Evolutionary conservation across 352 stramenopile genomes (phyloP).

Genomic region (Pythium graminicola): DNA sequence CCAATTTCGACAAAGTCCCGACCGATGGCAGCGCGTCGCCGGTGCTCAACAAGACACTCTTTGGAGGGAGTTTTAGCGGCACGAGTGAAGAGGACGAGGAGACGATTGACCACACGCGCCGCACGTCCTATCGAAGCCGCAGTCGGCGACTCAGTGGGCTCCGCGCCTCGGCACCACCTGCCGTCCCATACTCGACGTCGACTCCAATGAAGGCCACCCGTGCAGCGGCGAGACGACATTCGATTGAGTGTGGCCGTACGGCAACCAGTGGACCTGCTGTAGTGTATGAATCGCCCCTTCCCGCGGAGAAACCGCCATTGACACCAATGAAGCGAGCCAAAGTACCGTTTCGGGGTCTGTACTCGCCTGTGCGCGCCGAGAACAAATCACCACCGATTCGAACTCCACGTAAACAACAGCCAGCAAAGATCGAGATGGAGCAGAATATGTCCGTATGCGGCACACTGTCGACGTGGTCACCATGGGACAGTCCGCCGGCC

Average conservation of each 20-base stretch:
- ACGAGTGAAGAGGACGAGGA: slow-evolving; percentile 15
- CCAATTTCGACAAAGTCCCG: neutral
- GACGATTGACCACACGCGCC: neutral
- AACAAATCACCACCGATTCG: neutral
- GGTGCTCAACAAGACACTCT: slow-evolving; percentile 22
- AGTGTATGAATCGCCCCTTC: slow-evolving; percentile 7
- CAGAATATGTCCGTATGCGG: slow-evolving; percentile 19
- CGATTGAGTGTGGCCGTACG: slow-evolving; percentile 3
- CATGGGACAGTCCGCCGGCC: slow-evolving; percentile 16
- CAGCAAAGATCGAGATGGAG: neutral
- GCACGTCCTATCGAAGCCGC: slow-evolving; percentile 17
- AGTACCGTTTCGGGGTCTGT: slow-evolving; percentile 16
- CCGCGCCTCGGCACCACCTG: slow-evolving; percentile 3
- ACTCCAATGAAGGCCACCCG: slow-evolving; percentile 17
- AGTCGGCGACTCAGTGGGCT: slow-evolving; percentile 12
- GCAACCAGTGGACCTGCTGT: neutral
- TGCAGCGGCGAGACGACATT: slow-evolving; percentile 10
- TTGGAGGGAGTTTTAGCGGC: slow-evolving; percentile 17
- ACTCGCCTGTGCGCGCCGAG: slow-evolving; percentile 16
- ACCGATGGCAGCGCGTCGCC: slow-evolving; percentile 6
- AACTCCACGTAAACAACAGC: slow-evolving; percentile 5
- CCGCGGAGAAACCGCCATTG: neutral
- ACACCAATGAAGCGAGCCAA: slow-evolving; percentile 12
- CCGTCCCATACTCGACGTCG: slow-evolving; percentile 1
- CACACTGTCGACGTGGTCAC: slow-evolving; percentile 16